Evolutionary conservation across 2,329 filamentous ascomycete species (phyloP).

Genomic region (Pestalotiopsis sp.): DNA sequence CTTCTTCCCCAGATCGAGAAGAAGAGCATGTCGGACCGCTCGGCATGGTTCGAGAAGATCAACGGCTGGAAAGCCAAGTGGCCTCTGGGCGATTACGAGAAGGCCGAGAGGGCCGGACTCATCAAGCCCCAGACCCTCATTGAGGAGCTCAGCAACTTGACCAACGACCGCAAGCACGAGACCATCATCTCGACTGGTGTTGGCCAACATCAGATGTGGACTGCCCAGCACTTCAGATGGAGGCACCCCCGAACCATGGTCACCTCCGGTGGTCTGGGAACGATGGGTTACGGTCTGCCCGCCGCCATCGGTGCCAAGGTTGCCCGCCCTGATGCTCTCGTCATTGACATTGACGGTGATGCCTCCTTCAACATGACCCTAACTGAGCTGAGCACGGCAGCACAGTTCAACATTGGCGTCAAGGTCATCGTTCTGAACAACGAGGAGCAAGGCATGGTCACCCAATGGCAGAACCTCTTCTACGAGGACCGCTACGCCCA

Average conservation of each 20-base stretch:
- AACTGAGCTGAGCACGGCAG: constrained; percentile 88
- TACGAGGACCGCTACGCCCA: constrained; percentile 92
- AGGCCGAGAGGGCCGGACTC: constrained; percentile 69
- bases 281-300: constrained; percentile 94
- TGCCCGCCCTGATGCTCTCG: constrained; percentile 73
- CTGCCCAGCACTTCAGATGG: constrained; percentile 96
- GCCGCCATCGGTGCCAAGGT: constrained; percentile 96
- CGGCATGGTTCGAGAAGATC: constrained; percentile 89
- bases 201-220: constrained; percentile 99
- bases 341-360: constrained; percentile 95
- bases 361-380: constrained; percentile 99
- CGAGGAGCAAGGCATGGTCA: constrained; percentile 98
- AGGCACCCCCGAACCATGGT: constrained; percentile 89
- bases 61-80: constrained; percentile 88
- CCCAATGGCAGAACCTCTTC: constrained; percentile 97
- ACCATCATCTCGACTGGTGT: constrained; percentile 93
- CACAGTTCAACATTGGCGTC: constrained; percentile 94
- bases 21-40: constrained; percentile 63
- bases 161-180: constrained; percentile 74
- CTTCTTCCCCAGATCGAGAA: constrained; percentile 72
- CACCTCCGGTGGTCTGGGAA: constrained; percentile 91
- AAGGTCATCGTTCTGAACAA: constrained; percentile 97
- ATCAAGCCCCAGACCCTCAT: constrained; percentile 97
- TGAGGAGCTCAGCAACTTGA: constrained; percentile 84
- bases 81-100: constrained; percentile 81